Percentiles rank a stretch among this genome's conserved stretches.
Evolutionary conservation across 495 filamentous ascomycete species (phyloP).

Genomic region (Umbilicaria muhlenbergii): DNA sequence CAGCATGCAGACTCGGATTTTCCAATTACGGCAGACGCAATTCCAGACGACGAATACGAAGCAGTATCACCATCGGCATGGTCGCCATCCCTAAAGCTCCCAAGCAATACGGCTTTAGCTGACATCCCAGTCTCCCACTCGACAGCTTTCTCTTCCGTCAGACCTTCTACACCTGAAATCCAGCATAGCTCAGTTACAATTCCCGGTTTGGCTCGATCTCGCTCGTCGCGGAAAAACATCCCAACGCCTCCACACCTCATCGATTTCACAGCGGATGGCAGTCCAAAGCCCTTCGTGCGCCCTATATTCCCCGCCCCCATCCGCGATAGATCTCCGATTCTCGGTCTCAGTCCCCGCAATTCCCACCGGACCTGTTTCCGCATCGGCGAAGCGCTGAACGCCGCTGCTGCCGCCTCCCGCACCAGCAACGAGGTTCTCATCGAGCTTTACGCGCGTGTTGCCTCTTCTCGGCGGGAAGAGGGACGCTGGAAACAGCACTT

Average conservation of each 20-base stretch:
- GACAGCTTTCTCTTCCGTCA: not conserved
- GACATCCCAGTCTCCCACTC: not conserved
- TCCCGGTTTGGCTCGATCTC: too few relatives aligned
- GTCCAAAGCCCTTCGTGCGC: constrained; percentile 9
- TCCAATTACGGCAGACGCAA: too few relatives aligned
- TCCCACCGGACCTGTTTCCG: constrained; percentile 13
- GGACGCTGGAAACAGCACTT: constrained; percentile 11
- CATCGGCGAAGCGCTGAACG: constrained; percentile 14
- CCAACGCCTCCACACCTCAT: not conserved
- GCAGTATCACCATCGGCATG: too few relatives aligned
- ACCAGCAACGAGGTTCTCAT: constrained; percentile 7
- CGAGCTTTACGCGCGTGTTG: constrained; percentile 13
- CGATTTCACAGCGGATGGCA: not conserved
- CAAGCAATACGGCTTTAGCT: too few relatives aligned
- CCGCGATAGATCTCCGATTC: constrained; percentile 10
- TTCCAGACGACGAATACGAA: too few relatives aligned
- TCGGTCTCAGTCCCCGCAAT: constrained; percentile 5
- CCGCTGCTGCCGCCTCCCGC: constrained; percentile 7
- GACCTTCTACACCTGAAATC: not conserved
- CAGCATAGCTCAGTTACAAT: not conserved
- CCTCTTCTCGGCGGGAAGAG: constrained; percentile 3
- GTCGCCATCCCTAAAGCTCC: too few relatives aligned
- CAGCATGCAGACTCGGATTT: too few relatives aligned
- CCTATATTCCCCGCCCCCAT: constrained; percentile 7
- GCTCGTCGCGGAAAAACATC: too few relatives aligned